Evolutionary conservation across 2,329 filamentous ascomycete species (phyloP), one percentile per base, ranked within the genome.

Genomic region (Alternaria postmessia): DNA sequence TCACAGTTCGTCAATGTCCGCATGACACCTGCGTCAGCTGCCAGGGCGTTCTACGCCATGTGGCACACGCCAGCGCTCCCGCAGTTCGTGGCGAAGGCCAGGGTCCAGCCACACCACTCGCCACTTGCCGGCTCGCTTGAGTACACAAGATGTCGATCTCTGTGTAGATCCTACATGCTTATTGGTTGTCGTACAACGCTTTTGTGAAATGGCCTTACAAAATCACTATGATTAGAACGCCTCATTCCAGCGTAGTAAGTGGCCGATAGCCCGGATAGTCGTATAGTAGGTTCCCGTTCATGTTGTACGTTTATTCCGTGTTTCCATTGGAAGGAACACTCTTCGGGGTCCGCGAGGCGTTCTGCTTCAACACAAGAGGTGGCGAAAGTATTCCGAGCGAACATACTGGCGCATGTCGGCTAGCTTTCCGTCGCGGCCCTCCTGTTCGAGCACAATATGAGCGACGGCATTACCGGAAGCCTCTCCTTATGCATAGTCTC

Each of bases 1-100:
- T 49, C 51, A 52, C 34, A 44, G 30, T 54, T 48, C 51, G 36
- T 54, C 34, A 41, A 54, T 39, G 22, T 39, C 20, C 32, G 49
- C 54, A 48, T 51, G 36, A 14, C 44, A 46, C 26, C 54, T 53
- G 49, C 41, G 39, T 52, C 49, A 55, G 30, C 38, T 41, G 34
- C 34, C 26, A 24, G 38, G 48, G 36, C 32, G 56, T 62, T 43
- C 52, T 49, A 41, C 53, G 34, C 32, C 24, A 43, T 54, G 43
- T 52, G 51, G 56, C 57, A 60, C 52, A 48, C 30, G 53, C 57
- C 38, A 53, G 52, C 57, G 57, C 57, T 63, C 36, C 42, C 61
- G 54, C 48, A 54, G 57, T 46, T 63, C 12, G 60, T 63, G 60
- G 60, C 60, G 32, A 63, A 60, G 44, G 18, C 55, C 11, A 56